phyloP scores from a whole-genome alignment of 768 basidiomycete genomes.

The Boletus bicolor region DNA sequence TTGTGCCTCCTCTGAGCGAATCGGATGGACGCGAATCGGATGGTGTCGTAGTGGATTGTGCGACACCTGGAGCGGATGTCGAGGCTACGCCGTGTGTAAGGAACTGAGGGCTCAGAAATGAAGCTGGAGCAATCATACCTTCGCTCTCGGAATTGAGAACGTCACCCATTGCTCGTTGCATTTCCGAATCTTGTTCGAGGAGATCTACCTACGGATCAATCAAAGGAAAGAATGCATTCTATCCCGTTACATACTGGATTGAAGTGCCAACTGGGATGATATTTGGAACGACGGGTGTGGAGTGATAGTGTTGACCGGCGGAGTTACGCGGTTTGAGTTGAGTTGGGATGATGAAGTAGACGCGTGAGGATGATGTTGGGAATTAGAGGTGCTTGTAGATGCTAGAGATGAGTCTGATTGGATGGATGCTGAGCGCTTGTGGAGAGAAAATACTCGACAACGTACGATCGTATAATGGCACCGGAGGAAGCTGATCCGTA shows the following conservation, averaged over 20 bases:
- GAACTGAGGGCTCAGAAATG: background rate
- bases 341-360: constrained; percentile 37
- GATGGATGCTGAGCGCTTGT: background rate
- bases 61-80: constrained; percentile 3
- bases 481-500: constrained; percentile 34
- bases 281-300: constrained; percentile 52
- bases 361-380: constrained; percentile 18
- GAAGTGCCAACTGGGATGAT: constrained; percentile 46
- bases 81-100: constrained; percentile 12
- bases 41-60: constrained; percentile 4
- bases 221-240: background rate
- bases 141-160: constrained; percentile 52
- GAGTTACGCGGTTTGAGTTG: constrained; percentile 36
- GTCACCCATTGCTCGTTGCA: constrained; percentile 61
- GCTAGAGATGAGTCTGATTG: constrained; percentile 15
- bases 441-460: background rate
- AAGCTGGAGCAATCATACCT: constrained; percentile 13
- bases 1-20: constrained; percentile 9
- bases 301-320: constrained; percentile 53
- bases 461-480: constrained; percentile 38
- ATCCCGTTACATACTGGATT: constrained; percentile 48
- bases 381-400: constrained; percentile 12
- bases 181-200: constrained; percentile 67
- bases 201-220: constrained; percentile 44
- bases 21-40: constrained; percentile 12